Conservation (phyloP, 805 yeast species). For the Candida succiphila region DNA sequence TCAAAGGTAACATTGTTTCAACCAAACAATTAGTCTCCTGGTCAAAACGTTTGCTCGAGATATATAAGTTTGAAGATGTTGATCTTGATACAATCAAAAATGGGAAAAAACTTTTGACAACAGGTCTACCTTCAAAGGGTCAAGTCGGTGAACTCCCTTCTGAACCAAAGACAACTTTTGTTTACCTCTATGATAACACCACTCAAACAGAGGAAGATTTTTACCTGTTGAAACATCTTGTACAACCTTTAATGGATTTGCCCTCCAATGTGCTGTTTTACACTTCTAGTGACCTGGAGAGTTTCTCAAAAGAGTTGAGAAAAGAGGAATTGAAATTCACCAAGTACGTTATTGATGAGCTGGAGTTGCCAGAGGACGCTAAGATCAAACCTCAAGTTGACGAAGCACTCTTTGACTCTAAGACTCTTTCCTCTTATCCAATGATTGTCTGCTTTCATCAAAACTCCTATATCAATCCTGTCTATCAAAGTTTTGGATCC, state of each 20-base stretch:
- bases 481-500: constrained; percentile 53
- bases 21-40: constrained; percentile 28
- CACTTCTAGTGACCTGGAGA: constrained; percentile 35
- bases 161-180: constrained; percentile 38
- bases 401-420: constrained; percentile 36
- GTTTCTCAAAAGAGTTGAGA: constrained; percentile 30
- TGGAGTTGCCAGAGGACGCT: constrained; percentile 1
- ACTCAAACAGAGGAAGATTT: constrained; percentile 51
- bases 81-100: constrained; percentile 10
- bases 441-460: constrained; percentile 54
- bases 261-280: constrained; percentile 45
- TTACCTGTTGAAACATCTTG: constrained; percentile 46
- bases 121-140: constrained; percentile 6
- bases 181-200: constrained; percentile 42
- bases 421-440: constrained; percentile 50
- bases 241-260: constrained; percentile 49
- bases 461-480: constrained; percentile 37
- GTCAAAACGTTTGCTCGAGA: constrained; percentile 36
- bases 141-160: constrained; percentile 16
- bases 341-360: constrained; percentile 33
- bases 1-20: constrained; percentile 13
- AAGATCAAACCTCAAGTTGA: constrained; percentile 11
- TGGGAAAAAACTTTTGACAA: constrained; percentile 10
- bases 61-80: constrained; percentile 29
- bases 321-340: constrained; percentile 5